Percentiles rank a stretch among this genome's conserved stretches.
Conservation (phyloP, 2,329 filamentous ascomycete species). For the Taxawa tesnikishii region DNA sequence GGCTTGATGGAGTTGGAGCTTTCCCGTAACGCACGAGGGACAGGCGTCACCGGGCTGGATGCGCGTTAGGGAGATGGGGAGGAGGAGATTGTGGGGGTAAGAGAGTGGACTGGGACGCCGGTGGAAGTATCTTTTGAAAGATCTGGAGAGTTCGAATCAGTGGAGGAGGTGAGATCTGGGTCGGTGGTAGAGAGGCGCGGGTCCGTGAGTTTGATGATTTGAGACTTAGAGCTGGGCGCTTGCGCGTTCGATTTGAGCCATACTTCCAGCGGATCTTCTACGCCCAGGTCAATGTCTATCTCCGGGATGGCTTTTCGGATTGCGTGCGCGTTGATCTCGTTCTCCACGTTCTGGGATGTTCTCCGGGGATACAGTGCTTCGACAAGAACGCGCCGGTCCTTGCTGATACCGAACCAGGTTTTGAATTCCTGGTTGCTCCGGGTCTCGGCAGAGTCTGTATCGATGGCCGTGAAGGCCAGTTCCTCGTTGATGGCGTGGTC, state of each 20-base stretch:
- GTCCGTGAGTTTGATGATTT: slow-evolving; percentile 10
- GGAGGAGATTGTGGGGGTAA: slow-evolving; percentile 2
- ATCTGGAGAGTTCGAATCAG: no score
- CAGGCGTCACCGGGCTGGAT: slow-evolving; percentile 60
- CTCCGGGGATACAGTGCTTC: slow-evolving; percentile 52
- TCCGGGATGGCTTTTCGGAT: slow-evolving; percentile 55
- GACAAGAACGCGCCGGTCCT: slow-evolving; percentile 55
- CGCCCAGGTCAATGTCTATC: slow-evolving; percentile 43
- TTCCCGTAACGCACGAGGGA: slow-evolving; percentile 52
- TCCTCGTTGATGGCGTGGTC: slow-evolving; percentile 78
- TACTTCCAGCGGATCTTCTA: slow-evolving; percentile 1
- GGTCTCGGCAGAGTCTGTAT: background rate
- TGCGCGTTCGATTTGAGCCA: background rate
- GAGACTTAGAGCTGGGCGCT: slow-evolving; percentile 1
- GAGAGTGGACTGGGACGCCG: background rate
- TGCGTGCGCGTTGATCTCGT: slow-evolving; percentile 45
- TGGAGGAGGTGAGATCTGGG: no score
- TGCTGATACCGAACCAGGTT: slow-evolving; percentile 53
- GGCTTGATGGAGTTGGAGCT: slow-evolving; percentile 54
- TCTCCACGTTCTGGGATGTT: slow-evolving; percentile 12
- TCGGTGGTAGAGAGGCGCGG: slow-evolving; percentile 5
- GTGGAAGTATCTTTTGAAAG: no score
- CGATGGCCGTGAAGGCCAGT: slow-evolving; percentile 28
- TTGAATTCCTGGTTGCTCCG: slow-evolving; percentile 8
- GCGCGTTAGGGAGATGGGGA: slow-evolving; percentile 49